phyloP scores from a whole-genome alignment of 1,139 yeast genomes.

The Kurtzmaniella quercitrusa region DNA sequence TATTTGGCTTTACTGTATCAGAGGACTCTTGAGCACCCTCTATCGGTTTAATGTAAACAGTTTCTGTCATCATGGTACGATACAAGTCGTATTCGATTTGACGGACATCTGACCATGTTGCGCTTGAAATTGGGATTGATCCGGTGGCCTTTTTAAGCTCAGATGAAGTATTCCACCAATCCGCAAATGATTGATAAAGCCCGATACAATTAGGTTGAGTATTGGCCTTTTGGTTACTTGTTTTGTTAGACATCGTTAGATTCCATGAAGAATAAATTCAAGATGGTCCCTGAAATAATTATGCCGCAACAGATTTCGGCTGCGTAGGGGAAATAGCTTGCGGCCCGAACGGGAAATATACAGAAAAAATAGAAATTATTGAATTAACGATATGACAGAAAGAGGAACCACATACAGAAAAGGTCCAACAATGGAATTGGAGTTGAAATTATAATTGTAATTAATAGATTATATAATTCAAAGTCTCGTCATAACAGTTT shows the following conservation, averaged over 20 bases:
- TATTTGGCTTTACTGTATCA: neutral
- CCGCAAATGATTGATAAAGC: slow-evolving; percentile 25
- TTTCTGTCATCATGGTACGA: slow-evolving; percentile 30
- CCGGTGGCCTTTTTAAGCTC: slow-evolving; percentile 6
- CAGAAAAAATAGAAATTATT: neutral
- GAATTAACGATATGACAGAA: neutral
- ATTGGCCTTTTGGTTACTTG: neutral
- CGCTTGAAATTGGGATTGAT: neutral
- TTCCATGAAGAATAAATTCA: no score
- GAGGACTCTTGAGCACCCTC: slow-evolving; percentile 4
- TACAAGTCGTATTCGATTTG: slow-evolving; percentile 34
- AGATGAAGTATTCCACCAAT: slow-evolving; percentile 39
- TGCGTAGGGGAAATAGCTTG: neutral
- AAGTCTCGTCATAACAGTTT: no score
- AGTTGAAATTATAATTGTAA: no score
- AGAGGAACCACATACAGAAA: no score
- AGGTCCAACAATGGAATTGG: no score
- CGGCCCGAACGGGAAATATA: slow-evolving; percentile 1
- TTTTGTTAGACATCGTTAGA: neutral
- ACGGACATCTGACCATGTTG: slow-evolving; percentile 19
- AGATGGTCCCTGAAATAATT: neutral
- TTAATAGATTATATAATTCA: no score
- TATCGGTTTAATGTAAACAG: slow-evolving; percentile 22
- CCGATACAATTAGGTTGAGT: slow-evolving; percentile 21
- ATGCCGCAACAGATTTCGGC: neutral